These are phyloP conservation scores for Bryoerythrophyllum caledonicum DNA, from an alignment of 225 moss, liverwort and hornwort genomes.

Conservation along the genomic window DNA sequence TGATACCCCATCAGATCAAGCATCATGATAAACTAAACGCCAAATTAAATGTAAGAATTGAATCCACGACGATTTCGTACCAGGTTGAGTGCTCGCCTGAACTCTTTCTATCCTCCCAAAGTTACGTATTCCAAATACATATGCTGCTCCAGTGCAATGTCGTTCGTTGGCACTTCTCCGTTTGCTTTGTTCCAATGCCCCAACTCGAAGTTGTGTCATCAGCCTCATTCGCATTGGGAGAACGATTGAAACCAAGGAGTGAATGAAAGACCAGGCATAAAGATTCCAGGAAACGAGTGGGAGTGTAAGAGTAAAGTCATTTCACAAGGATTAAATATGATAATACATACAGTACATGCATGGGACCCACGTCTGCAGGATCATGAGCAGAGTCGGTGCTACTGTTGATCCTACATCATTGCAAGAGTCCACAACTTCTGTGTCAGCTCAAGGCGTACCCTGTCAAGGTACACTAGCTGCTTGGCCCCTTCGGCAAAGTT, in stretches of 20 bases:
- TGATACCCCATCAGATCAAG: too few relatives aligned
- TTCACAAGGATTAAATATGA: slow-evolving; percentile 67
- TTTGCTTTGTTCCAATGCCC: background rate
- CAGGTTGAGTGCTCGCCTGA: background rate
- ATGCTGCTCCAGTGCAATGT: background rate
- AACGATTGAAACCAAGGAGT: background rate
- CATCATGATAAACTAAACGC: background rate
- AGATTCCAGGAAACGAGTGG: slow-evolving; percentile 11
- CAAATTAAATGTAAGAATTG: background rate
- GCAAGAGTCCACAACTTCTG: slow-evolving; percentile 31
- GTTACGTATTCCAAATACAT: background rate
- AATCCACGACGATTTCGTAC: background rate
- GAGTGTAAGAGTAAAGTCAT: slow-evolving; percentile 25
- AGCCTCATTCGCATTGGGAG: background rate
- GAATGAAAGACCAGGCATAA: background rate
- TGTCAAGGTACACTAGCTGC: slow-evolving; percentile 50
- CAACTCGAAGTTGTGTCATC: background rate
- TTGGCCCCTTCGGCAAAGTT: slow-evolving; percentile 60
- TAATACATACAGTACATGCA: slow-evolving; percentile 91
- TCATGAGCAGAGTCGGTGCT: slow-evolving; percentile 32
- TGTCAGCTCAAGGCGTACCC: slow-evolving; percentile 35
- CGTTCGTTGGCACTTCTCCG: too few relatives aligned
- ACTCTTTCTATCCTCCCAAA: background rate
- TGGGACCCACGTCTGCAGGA: slow-evolving; percentile 50
- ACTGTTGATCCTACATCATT: slow-evolving; percentile 51